These are phyloP conservation scores for Saitozyma sp. DNA, from an alignment of 768 basidiomycete genomes.

Conservation along the genomic window DNA sequence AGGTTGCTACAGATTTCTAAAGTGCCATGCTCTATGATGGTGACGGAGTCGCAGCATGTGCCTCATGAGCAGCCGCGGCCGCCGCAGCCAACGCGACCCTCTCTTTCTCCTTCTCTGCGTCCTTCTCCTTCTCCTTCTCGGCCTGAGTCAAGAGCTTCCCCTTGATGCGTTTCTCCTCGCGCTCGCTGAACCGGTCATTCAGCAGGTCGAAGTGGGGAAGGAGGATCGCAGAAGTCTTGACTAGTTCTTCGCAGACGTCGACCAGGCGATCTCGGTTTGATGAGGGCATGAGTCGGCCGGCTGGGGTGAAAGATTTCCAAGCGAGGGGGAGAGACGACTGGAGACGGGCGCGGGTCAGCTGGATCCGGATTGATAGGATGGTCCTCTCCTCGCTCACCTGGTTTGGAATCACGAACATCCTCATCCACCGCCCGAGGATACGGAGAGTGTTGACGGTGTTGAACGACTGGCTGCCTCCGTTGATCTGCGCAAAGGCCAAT, in stretches of 20 bases:
- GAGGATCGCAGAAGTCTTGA: constrained; percentile 46
- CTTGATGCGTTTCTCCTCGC: constrained; percentile 43
- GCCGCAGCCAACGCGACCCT: neutral
- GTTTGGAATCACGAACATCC: constrained; percentile 47
- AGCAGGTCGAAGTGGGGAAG: constrained; percentile 39
- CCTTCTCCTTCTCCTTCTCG: constrained; percentile 44
- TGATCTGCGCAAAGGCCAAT: constrained; percentile 49
- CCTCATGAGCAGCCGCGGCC: neutral
- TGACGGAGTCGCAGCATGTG: too few species aligned
- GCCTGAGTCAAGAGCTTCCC: constrained; percentile 49
- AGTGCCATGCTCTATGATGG: too few species aligned
- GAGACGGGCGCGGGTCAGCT: neutral
- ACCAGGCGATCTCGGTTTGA: constrained; percentile 52
- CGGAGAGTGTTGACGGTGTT: constrained; percentile 52
- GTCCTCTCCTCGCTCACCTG: constrained; percentile 17
- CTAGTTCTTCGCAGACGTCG: constrained; percentile 53
- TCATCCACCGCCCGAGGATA: constrained; percentile 52
- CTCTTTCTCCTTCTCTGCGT: constrained; percentile 35
- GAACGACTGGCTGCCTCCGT: constrained; percentile 47
- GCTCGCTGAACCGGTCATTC: constrained; percentile 46
- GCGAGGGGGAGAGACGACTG: constrained; percentile 50
- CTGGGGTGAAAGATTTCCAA: constrained; percentile 46
- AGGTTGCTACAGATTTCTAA: too few species aligned
- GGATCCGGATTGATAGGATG: neutral
- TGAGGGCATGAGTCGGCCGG: constrained; percentile 47